phyloP scores from a whole-genome alignment of 805 yeast genomes.

The Candida awuae region DNA sequence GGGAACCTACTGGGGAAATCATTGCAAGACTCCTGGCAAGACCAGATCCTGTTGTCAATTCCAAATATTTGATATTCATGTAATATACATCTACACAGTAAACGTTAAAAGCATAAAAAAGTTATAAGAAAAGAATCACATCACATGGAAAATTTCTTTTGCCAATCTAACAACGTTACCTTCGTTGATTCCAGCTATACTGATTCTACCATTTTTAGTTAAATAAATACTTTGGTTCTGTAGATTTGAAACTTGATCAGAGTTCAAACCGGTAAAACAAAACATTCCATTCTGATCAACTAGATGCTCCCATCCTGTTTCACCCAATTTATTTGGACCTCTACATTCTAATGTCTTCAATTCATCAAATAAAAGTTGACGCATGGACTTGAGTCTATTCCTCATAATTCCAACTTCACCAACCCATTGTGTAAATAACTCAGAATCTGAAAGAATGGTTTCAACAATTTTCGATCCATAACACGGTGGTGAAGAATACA shows the following conservation, averaged over 20 bases:
- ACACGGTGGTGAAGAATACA: constrained; percentile 89
- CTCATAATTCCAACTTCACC: constrained; percentile 73
- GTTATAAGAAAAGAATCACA: too few relatives aligned
- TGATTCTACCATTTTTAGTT: constrained; percentile 85
- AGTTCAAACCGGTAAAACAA: constrained; percentile 75
- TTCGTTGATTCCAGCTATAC: constrained; percentile 82
- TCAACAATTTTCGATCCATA: constrained; percentile 90
- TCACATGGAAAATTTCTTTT: not conserved
- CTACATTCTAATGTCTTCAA: constrained; percentile 31
- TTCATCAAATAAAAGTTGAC: constrained; percentile 53
- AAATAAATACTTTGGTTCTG: constrained; percentile 69
- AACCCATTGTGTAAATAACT: constrained; percentile 68
- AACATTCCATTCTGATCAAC: constrained; percentile 94
- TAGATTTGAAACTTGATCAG: constrained; percentile 62
- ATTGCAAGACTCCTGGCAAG: too few relatives aligned
- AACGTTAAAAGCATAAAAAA: too few relatives aligned
- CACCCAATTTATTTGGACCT: constrained; percentile 30
- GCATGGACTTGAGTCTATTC: constrained; percentile 65
- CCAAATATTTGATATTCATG: too few relatives aligned
- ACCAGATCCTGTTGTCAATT: too few relatives aligned
- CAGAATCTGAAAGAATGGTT: constrained; percentile 54
- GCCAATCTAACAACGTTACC: constrained; percentile 57
- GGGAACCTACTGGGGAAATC: too few relatives aligned
- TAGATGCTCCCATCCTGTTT: constrained; percentile 77
- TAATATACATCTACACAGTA: too few relatives aligned